Percentiles rank a stretch among this genome's conserved stretches.
Evolutionary conservation across 2,329 filamentous ascomycete genomes (phyloP).

Genomic region (Exutisphaerella laricina): DNA sequence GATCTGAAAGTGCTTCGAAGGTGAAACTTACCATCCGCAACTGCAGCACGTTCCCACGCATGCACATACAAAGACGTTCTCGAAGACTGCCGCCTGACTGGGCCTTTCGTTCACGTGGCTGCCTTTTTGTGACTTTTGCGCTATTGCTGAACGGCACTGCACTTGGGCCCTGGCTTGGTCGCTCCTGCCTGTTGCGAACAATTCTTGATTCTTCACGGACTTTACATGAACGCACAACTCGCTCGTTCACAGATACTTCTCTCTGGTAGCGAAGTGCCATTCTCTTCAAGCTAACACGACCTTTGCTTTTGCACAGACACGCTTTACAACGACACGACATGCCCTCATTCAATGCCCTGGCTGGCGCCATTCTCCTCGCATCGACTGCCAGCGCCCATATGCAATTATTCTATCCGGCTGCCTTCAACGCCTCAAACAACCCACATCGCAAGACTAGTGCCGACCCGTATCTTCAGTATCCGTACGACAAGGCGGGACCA

Average conservation of each 20-base stretch:
- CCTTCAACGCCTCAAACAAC: slow-evolving; percentile 43
- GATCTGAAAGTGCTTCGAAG: neutral
- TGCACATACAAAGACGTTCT: too few species aligned
- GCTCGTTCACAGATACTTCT: neutral
- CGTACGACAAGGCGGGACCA: slow-evolving; percentile 43
- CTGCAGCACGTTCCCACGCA: neutral
- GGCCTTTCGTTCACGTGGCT: neutral
- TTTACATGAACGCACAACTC: neutral
- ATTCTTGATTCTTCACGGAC: neutral
- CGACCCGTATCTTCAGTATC: slow-evolving; percentile 39
- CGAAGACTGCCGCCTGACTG: too few species aligned
- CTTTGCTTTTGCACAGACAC: neutral
- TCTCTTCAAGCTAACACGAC: neutral
- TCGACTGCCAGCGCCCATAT: slow-evolving; percentile 8
- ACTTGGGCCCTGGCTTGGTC: neutral
- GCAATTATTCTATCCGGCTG: slow-evolving; percentile 40
- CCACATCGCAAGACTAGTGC: slow-evolving; percentile 35
- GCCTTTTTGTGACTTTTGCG: neutral
- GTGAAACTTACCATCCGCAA: neutral
- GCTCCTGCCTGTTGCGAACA: neutral
- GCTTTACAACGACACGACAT: slow-evolving; percentile 8
- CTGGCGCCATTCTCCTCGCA: slow-evolving; percentile 8
- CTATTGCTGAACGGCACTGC: neutral
- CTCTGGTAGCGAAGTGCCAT: neutral
- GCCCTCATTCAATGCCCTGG: slow-evolving; percentile 7